Base-by-base conservation (phyloP, 305 asterid genomes). In the Solanum chacoense region DNA sequence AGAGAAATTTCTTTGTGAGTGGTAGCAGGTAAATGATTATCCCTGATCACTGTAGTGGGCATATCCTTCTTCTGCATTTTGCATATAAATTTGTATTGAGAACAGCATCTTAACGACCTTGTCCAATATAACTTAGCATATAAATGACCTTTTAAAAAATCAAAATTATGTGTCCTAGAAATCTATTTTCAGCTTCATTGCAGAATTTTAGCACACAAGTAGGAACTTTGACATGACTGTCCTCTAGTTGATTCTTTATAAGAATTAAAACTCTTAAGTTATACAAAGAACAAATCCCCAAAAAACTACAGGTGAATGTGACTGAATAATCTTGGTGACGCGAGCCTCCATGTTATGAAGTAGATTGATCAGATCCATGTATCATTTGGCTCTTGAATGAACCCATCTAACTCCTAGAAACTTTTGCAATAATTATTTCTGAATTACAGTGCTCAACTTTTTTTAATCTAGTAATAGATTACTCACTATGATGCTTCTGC, bases 11-110 rank as follows among this genome's bases (percentile, higher is more conserved):
- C 90, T 95, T 95, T 88, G 94, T 98, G 59, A 98, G 98, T 36
- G 99, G 98, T 78, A 95, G 99, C 89, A 98, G 99, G 99, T 98
- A 96, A 88, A 78, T 87, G 63, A 35, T 88, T 67, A 37, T 31
- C n/a, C 59, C 55, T 50, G 32, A 63, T 73, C 67, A 11, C 31
- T 45, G 87, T 50, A 83, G 73, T 50, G 45, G 32, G 50, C 45
- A 59, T 59, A 59, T 12, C 34, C 14, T 32, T 6, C 86, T 45
- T 84, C 75, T 84, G 69, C 69, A 26, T 14, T 14, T 80, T 13
- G 55, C 55, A 40, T 77, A 29, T 18, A 45, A 45, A 28, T 32
- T 83, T 31, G 31, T 55, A 32, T 29, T 84, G 75, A 59, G 87
- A 59, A 22, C 22, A 84, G 8, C 75, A 59, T 84, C 32, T 80